phyloP scores from a whole-genome alignment of 495 filamentous ascomycete genomes.

The Xylaria castorea region DNA sequence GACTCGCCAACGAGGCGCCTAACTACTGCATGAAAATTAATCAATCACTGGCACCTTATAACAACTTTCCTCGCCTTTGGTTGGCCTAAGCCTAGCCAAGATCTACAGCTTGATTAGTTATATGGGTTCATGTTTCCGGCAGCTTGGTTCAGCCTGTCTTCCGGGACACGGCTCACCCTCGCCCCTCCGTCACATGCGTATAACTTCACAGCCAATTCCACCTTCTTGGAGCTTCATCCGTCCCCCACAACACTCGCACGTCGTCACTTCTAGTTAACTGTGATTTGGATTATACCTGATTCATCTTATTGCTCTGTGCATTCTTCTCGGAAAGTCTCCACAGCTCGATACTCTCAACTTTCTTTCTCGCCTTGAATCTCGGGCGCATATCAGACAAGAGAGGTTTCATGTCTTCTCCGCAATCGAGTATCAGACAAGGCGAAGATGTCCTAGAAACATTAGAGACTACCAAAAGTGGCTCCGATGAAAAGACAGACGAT shows the following conservation, averaged over 20 bases:
- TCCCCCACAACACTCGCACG: neutral
- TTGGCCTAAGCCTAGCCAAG: slow-evolving; percentile 10
- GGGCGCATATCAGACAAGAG: neutral
- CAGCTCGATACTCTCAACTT: neutral
- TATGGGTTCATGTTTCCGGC: slow-evolving; percentile 19
- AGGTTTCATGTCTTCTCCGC: slow-evolving; percentile 12
- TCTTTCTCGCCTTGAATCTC: neutral
- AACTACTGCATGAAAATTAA: slow-evolving; percentile 5
- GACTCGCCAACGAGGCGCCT: slow-evolving; percentile 12
- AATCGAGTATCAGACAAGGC: neutral
- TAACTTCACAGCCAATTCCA: slow-evolving; percentile 4
- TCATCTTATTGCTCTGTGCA: neutral
- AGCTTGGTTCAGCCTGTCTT: slow-evolving; percentile 4
- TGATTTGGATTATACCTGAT: neutral
- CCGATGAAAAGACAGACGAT: neutral
- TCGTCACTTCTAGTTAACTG: neutral
- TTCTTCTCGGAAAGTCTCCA: neutral
- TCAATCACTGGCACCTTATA: slow-evolving; percentile 1
- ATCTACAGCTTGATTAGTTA: slow-evolving; percentile 2
- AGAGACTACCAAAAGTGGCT: neutral
- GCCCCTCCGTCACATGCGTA: slow-evolving; percentile 1
- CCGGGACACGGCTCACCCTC: neutral
- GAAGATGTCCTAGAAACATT: neutral
- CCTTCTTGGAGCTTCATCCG: neutral
- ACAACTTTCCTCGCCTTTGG: neutral